Percentiles rank a stretch among this genome's conserved stretches.
Evolutionary conservation across 768 basidiomycete genomes (phyloP).

Genomic region (Pilatotrama ljubarskyi): DNA sequence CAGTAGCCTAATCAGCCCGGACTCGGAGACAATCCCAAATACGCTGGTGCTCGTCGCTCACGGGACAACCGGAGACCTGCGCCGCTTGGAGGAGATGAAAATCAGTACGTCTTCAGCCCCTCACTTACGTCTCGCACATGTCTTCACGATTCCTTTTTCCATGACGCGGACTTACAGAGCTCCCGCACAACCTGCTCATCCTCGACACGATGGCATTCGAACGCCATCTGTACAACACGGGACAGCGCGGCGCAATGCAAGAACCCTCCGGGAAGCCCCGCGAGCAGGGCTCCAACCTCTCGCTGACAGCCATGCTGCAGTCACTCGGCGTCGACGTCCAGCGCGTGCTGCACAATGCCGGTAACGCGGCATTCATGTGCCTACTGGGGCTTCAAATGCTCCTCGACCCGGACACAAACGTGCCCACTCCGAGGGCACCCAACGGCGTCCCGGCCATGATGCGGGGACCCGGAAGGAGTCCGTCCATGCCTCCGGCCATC

Average conservation of each 20-base stretch:
- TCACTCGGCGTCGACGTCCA: slow-evolving; percentile 49
- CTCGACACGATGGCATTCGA: slow-evolving; percentile 69
- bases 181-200: slow-evolving; percentile 71
- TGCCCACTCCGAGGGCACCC: slow-evolving; percentile 21
- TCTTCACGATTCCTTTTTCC: slow-evolving; percentile 11
- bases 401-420: slow-evolving; percentile 51
- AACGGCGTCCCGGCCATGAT: slow-evolving; percentile 17
- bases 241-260: slow-evolving; percentile 59
- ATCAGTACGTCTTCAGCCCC: slow-evolving; percentile 55
- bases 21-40: slow-evolving; percentile 71
- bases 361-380: slow-evolving; percentile 74
- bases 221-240: slow-evolving; percentile 56
- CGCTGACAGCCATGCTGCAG: slow-evolving; percentile 60
- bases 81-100: slow-evolving; percentile 73
- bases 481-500: slow-evolving; percentile 14
- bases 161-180: slow-evolving; percentile 43
- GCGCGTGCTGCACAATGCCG: slow-evolving; percentile 67
- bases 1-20: slow-evolving; percentile 75
- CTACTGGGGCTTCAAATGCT: slow-evolving; percentile 71
- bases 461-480: slow-evolving; percentile 23
- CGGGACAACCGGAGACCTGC: slow-evolving; percentile 53
- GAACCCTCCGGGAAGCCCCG: slow-evolving; percentile 61
- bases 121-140: slow-evolving; percentile 27
- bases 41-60: slow-evolving; percentile 73
- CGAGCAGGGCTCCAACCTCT: slow-evolving; percentile 52